Evolutionary conservation across 1,139 yeast species (phyloP).

Genomic region (Hansenula sp.): DNA sequence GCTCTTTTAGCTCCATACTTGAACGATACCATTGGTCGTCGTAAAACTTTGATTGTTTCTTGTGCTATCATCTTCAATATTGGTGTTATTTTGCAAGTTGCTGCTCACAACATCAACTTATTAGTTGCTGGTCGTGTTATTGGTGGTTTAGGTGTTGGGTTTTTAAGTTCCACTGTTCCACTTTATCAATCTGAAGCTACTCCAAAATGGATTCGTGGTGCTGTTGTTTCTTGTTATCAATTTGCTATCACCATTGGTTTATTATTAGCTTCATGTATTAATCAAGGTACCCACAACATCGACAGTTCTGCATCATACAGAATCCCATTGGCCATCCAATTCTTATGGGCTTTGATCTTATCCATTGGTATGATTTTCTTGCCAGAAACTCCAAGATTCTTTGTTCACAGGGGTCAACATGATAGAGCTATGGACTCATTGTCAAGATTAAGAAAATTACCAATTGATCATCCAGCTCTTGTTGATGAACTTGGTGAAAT

Average conservation of each 20-base stretch:
- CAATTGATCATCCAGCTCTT: constrained; percentile 34
- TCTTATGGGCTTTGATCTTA: constrained; percentile 51
- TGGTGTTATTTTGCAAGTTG: constrained; percentile 61
- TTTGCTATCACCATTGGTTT: constrained; percentile 68
- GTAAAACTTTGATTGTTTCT: constrained; percentile 49
- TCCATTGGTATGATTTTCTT: constrained; percentile 51
- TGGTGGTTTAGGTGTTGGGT: constrained; percentile 69
- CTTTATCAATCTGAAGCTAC: constrained; percentile 70
- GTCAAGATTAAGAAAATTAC: constrained; percentile 39
- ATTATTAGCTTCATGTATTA: constrained; percentile 62
- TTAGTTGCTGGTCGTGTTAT: constrained; percentile 57
- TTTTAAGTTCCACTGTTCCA: constrained; percentile 61
- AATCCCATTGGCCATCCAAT: constrained; percentile 56
- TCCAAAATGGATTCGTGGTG: constrained; percentile 68
- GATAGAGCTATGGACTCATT: constrained; percentile 45
- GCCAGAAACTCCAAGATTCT: constrained; percentile 73
- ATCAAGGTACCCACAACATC: constrained; percentile 55
- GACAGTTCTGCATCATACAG: constrained; percentile 57
- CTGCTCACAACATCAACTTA: constrained; percentile 45
- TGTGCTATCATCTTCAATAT: constrained; percentile 52
- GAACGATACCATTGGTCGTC: constrained; percentile 59
- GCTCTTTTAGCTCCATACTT: constrained; percentile 54
- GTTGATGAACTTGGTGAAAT: constrained; percentile 41
- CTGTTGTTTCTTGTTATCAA: constrained; percentile 65
- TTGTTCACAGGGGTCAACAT: constrained; percentile 41